Percentiles rank a stretch among this genome's conserved stretches.
Conservation (phyloP, 2,329 filamentous ascomycete species). For the Sarocladium brachiariae region DNA sequence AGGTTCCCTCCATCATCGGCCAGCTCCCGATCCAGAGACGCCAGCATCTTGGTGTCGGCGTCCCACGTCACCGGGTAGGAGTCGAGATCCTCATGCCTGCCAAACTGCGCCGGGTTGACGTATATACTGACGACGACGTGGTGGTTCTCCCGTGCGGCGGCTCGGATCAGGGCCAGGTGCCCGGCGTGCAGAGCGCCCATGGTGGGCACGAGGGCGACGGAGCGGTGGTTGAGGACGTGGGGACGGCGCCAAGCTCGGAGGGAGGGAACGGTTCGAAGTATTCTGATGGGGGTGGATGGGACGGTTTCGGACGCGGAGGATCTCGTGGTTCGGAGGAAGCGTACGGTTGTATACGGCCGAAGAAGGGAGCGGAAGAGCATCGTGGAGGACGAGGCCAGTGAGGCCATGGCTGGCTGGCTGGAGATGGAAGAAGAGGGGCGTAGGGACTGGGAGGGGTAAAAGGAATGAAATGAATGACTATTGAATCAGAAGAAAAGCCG, state of each 20-base stretch:
- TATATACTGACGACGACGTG: conserved; percentile 88
- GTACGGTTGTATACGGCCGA: background rate
- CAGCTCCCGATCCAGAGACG: conserved; percentile 65
- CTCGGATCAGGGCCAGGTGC: conserved; percentile 77
- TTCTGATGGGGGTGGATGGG: conserved; percentile 52
- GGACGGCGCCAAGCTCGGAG: conserved; percentile 64
- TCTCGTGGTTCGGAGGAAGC: background rate
- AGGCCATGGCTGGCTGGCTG: background rate
- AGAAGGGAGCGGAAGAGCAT: background rate
- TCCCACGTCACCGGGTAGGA: conserved; percentile 91
- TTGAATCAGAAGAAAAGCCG: conserved; percentile 7
- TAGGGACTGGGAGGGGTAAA: background rate
- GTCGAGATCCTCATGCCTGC: conserved; percentile 75
- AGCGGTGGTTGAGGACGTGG: conserved; percentile 58
- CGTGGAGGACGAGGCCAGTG: background rate
- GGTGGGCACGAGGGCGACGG: conserved; percentile 85
- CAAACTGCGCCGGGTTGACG: conserved; percentile 96
- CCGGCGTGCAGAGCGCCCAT: conserved; percentile 97
- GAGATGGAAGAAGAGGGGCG: background rate
- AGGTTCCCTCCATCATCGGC: conserved; percentile 49
- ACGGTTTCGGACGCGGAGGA: conserved; percentile 38
- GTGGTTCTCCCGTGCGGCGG: conserved; percentile 76
- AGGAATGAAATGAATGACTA: conserved; percentile 10
- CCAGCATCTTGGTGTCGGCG: conserved; percentile 61
- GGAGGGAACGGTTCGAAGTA: conserved; percentile 69